Evolutionary conservation across 257 asterid genomes (phyloP).

Genomic region (Rubia yunnanensis): DNA sequence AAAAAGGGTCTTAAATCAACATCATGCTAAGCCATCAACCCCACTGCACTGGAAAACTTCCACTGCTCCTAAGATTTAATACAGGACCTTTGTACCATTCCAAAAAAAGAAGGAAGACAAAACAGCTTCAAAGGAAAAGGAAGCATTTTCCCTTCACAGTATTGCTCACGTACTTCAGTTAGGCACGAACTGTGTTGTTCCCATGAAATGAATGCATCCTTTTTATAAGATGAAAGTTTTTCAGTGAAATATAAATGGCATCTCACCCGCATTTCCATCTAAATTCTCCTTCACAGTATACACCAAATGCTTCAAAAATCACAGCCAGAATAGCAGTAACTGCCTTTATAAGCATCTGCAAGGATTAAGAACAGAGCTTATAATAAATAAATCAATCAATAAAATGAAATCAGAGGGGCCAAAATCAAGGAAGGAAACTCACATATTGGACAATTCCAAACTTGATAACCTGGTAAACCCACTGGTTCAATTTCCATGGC

Average conservation of each 20-base stretch:
- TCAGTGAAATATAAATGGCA: not conserved
- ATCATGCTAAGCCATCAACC: not conserved
- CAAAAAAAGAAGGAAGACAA: not conserved
- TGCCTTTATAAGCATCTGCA: constrained; percentile 95
- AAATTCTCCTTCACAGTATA: constrained; percentile 96
- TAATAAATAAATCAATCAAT: constrained; percentile 8
- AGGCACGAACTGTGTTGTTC: not conserved
- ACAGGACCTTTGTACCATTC: not conserved
- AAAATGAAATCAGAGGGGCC: constrained; percentile 7
- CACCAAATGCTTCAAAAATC: constrained; percentile 88
- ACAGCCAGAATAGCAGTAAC: constrained; percentile 81
- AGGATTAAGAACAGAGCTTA: constrained; percentile 9
- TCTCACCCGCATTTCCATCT: constrained; percentile 95
- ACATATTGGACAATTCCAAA: constrained; percentile 96
- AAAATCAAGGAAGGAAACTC: constrained; percentile 31
- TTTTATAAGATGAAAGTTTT: not conserved
- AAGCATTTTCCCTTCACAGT: not conserved
- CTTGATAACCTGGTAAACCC: constrained; percentile 96
- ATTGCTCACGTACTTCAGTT: not conserved
- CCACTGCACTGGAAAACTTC: not conserved
- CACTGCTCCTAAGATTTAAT: not conserved
- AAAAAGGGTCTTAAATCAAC: not conserved
- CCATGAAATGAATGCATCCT: not conserved
- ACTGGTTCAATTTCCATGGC: constrained; percentile 84
- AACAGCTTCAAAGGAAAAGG: not conserved